Percentiles rank a stretch among this genome's conserved stretches.
Evolutionary conservation across 1,139 yeast genomes (phyloP).

Genomic region (Debaryomyces robertsiae): DNA sequence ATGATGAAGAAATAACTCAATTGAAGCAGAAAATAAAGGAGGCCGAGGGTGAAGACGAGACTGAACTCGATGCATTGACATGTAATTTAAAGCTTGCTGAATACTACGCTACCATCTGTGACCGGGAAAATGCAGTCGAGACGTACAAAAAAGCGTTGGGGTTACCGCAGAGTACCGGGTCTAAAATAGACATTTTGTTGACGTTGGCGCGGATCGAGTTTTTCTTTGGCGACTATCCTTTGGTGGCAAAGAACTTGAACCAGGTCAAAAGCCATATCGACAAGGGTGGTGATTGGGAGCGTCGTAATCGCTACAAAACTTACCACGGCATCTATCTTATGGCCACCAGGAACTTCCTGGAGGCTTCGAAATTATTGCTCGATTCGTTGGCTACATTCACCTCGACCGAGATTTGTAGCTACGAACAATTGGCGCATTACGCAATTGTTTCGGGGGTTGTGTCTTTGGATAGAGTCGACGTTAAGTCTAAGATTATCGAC

Average conservation of each 20-base stretch:
- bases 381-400: slow-evolving; percentile 96
- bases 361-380: slow-evolving; percentile 79
- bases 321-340: slow-evolving; percentile 82
- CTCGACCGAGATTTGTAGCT: slow-evolving; percentile 87
- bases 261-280: slow-evolving; percentile 77
- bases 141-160: slow-evolving; percentile 77
- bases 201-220: slow-evolving; percentile 85
- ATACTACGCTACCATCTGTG: slow-evolving; percentile 84
- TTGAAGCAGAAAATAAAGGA: slow-evolving; percentile 67
- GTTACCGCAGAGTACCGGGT: slow-evolving; percentile 82
- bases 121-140: slow-evolving; percentile 69
- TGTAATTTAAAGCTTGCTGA: slow-evolving; percentile 84
- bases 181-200: slow-evolving; percentile 82
- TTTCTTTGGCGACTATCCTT: slow-evolving; percentile 76
- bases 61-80: slow-evolving; percentile 78
- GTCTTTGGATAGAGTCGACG: slow-evolving; percentile 78
- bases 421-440: slow-evolving; percentile 87
- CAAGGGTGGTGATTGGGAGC: slow-evolving; percentile 99
- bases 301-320: slow-evolving; percentile 92
- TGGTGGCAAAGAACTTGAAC: slow-evolving; percentile 73
- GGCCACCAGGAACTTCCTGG: slow-evolving; percentile 83
- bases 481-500: slow-evolving; percentile 83
- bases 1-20: slow-evolving; percentile 55
- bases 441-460: slow-evolving; percentile 87
- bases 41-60: slow-evolving; percentile 87